Evolutionary conservation across 2,329 filamentous ascomycete genomes (phyloP).

Genomic region (Aspergillus pseudoglaucus): DNA sequence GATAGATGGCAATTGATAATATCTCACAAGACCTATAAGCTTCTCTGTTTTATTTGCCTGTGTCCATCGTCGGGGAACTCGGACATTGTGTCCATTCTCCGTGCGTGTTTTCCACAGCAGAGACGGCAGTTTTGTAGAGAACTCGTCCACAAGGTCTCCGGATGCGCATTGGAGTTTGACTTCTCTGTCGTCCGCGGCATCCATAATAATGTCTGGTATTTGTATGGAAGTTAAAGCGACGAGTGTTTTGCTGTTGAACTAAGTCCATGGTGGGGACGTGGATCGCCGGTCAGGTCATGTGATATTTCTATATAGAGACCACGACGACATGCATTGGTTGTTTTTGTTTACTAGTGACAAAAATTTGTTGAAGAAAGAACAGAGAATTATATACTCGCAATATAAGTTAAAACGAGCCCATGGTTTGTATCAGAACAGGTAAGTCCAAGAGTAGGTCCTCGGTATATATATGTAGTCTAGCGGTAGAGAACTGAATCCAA

Average conservation of each 20-base stretch:
- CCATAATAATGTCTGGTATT: slow-evolving; percentile 27
- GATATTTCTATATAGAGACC: too few species aligned
- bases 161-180: slow-evolving; percentile 43
- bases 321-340: not conserved
- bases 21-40: slow-evolving; percentile 35
- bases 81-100: slow-evolving; percentile 15
- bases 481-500: too few species aligned
- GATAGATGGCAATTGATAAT: not conserved
- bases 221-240: not conserved
- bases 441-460: too few species aligned
- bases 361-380: too few species aligned
- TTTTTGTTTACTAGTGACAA: too few species aligned
- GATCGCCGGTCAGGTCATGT: not conserved
- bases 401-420: too few species aligned
- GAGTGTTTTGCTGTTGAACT: not conserved
- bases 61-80: slow-evolving; percentile 34
- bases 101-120: slow-evolving; percentile 34
- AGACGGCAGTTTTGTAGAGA: slow-evolving; percentile 36
- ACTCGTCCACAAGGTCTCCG: slow-evolving; percentile 37
- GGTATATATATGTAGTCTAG: too few species aligned
- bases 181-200: slow-evolving; percentile 39
- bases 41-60: slow-evolving; percentile 31
- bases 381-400: too few species aligned
- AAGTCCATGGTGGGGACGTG: not conserved
- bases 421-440: too few species aligned